Evolutionary conservation across 2,329 filamentous ascomycete genomes (phyloP).

Genomic region (Trichoderma breve): DNA sequence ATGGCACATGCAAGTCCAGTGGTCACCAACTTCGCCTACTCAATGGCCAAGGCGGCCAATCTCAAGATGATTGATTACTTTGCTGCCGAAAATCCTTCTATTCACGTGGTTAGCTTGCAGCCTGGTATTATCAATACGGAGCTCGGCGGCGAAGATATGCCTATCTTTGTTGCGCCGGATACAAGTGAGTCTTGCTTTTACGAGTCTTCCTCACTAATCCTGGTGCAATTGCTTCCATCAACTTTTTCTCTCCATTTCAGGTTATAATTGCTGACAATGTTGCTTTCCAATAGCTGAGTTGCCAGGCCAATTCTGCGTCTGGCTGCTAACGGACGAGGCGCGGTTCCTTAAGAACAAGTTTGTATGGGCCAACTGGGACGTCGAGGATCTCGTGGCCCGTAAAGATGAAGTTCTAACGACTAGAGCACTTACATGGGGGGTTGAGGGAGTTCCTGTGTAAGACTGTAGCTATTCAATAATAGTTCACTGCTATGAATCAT

Average conservation of each 20-base stretch:
- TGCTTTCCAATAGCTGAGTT: neutral
- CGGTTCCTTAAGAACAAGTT: neutral
- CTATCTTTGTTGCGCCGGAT: neutral
- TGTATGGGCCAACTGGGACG: neutral
- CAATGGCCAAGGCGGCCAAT: neutral
- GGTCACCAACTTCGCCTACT: neutral
- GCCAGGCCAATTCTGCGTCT: neutral
- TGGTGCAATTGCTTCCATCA: neutral
- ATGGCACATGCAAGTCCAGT: neutral
- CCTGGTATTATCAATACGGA: neutral
- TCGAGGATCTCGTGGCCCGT: neutral
- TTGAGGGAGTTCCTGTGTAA: neutral
- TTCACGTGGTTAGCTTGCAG: neutral
- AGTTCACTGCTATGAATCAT: neutral
- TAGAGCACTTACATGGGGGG: neutral
- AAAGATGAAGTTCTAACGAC: neutral
- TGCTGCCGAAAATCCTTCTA: neutral
- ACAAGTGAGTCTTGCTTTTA: neutral
- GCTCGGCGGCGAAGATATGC: neutral
- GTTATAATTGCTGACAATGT: neutral
- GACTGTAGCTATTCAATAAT: neutral
- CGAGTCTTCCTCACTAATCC: neutral
- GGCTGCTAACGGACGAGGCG: neutral
- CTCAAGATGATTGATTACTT: neutral
- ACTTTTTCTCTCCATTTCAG: neutral